Evolutionary conservation across 2,329 filamentous ascomycete genomes (phyloP), one percentile per base, ranked within the genome.

Genomic region (Septoria petroselini): DNA sequence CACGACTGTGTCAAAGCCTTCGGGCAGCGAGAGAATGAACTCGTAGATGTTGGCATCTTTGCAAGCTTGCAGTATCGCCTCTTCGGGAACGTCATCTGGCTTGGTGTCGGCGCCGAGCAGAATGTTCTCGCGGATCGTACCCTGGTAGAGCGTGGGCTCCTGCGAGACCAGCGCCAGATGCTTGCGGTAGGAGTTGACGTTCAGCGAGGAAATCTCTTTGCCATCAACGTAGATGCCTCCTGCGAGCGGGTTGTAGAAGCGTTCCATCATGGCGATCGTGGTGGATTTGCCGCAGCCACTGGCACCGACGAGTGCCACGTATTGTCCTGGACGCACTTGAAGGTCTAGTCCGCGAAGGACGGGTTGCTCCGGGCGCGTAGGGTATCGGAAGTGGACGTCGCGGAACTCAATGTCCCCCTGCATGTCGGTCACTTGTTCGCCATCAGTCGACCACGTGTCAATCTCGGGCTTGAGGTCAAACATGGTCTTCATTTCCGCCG

Each of bases 281-380:
- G 93, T 97, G 41, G 84, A 89, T 74, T 98, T 97, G 50, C 93
- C 93, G 64, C 91, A 95, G 2, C 93, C 91, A 38, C 86, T 93
- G 0, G 91, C 86, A n/a, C 93, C 93, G 7, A 97, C 93, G 2
- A 97, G 79, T 0, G 91, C 93, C 6, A 91, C 79, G 61, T 91
- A 93, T 65, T 91, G 86, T 3, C 88, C 88, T 0, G 87, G 86
- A 21, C 83, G 80, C 34, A 91, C 80, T 11, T 73, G 75, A 5
- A 91, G 76, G 68, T 91, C 84, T 8, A 96, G 76, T 0, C 91
- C 91, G 21, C 88, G 85, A 2, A 97, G 82, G 0, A 97, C 89
- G n/a, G 89, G 88, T 60, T 95, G 88, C 60, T 95, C 89, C 0
- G 88, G 87, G 1, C 93, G 82, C 0, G 89, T 95, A 0, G 91